Conservation (phyloP, 768 basidiomycete species). For the Steccherinum ochraceum region DNA sequence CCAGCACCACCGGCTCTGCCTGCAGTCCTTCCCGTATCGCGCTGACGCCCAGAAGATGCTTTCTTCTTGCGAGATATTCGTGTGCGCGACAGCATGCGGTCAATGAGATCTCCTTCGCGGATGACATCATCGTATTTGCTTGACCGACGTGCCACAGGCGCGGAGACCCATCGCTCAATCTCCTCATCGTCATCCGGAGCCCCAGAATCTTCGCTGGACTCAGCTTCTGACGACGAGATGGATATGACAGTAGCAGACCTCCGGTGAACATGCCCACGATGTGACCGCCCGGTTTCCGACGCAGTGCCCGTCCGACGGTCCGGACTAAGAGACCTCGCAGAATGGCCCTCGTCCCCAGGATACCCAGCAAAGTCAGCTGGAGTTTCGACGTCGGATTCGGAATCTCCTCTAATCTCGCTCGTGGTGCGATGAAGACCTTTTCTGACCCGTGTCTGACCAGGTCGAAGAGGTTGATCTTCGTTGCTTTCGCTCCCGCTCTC, state of each 20-base stretch:
- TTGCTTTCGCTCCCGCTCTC: constrained; percentile 20
- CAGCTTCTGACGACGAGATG: neutral
- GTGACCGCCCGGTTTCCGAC: neutral
- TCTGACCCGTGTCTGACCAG: constrained; percentile 45
- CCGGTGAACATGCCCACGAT: constrained; percentile 7
- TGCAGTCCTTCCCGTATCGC: neutral
- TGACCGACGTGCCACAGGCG: constrained; percentile 7
- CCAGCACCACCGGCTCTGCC: neutral
- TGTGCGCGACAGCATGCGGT: constrained; percentile 59
- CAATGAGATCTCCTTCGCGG: constrained; percentile 48
- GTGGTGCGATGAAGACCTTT: constrained; percentile 19
- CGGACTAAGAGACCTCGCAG: neutral
- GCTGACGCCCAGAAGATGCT: neutral
- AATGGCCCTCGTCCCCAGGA: too few species aligned
- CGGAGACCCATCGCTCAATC: constrained; percentile 29
- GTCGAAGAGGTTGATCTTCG: constrained; percentile 35
- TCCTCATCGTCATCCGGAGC: constrained; percentile 9
- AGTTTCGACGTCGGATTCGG: constrained; percentile 36
- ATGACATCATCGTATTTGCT: constrained; percentile 19
- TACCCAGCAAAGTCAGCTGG: neutral
- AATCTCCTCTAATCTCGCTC: constrained; percentile 50
- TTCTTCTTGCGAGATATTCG: constrained; percentile 10
- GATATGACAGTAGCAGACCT: constrained; percentile 1
- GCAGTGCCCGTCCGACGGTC: too few species aligned
- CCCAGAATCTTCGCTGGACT: constrained; percentile 1